phyloP scores from a whole-genome alignment of 2,329 filamentous ascomycete genomes.

The Aspergillus fumigatiaffinis region DNA sequence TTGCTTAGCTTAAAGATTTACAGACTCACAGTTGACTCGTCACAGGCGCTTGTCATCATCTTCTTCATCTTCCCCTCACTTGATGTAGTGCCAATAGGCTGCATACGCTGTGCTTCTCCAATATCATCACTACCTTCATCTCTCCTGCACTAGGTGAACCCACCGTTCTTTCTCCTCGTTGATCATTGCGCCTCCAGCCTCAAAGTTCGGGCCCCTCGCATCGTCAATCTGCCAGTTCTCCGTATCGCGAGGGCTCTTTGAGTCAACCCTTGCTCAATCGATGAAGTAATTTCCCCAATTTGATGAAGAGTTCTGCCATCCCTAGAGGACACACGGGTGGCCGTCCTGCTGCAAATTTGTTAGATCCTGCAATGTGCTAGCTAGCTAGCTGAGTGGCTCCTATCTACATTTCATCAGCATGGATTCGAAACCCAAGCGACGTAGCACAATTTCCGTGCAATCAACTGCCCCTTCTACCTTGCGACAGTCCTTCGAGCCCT shows the following conservation, averaged over 20 bases:
- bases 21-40: conserved; percentile 16
- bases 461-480: conserved; percentile 20
- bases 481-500: conserved; percentile 21
- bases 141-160: neutral
- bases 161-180: neutral
- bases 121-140: neutral
- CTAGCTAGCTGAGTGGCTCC: conserved; percentile 12
- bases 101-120: neutral
- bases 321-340: conserved; percentile 13
- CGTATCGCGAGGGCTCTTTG: conserved; percentile 1
- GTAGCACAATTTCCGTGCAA: conserved; percentile 22
- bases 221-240: conserved; percentile 1
- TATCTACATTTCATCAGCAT: conserved; percentile 14
- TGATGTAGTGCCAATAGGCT: neutral
- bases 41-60: conserved; percentile 11
- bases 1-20: conserved; percentile 13
- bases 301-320: conserved; percentile 4
- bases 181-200: neutral
- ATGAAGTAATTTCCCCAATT: conserved; percentile 7
- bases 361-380: conserved; percentile 23
- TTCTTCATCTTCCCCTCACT: conserved; percentile 14
- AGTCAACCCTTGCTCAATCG: conserved; percentile 11
- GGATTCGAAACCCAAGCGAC: conserved; percentile 23
- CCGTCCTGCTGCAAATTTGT: conserved; percentile 15
- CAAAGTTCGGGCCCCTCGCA: conserved; percentile 4